A percentile compares a stretch with the other conserved stretches of the same genome.
Evolutionary conservation across 148 eudicot species (phyloP).

Genomic region (Persicaria maculosa): DNA sequence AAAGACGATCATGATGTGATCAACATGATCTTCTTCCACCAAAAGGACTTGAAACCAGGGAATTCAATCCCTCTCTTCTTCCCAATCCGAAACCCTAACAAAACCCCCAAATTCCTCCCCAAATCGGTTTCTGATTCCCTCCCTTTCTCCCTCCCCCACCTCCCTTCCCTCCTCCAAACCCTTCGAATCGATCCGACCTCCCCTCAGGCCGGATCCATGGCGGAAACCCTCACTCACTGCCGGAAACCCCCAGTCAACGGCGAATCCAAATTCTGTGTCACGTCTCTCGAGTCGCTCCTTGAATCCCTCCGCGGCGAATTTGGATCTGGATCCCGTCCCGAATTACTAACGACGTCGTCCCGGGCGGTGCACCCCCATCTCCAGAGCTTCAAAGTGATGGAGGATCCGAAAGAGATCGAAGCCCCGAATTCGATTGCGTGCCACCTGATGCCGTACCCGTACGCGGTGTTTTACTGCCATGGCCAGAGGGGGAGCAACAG

Average conservation of each 20-base stretch:
- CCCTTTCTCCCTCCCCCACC: constrained; percentile 14
- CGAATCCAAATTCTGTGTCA: constrained; percentile 35
- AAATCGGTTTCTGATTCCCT: constrained; percentile 17
- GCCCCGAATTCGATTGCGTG: constrained; percentile 24
- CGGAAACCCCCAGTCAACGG: constrained; percentile 25
- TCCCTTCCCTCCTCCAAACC: constrained; percentile 17
- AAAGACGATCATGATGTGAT: neutral
- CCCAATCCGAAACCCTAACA: constrained; percentile 12
- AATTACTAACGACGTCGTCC: constrained; percentile 14
- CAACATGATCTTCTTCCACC: constrained; percentile 16
- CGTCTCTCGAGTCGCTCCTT: constrained; percentile 43
- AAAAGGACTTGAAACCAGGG: constrained; percentile 14
- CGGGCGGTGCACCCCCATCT: neutral
- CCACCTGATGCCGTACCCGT: constrained; percentile 31
- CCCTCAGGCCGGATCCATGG: constrained; percentile 12
- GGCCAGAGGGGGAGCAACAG: constrained; percentile 19
- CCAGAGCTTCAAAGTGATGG: constrained; percentile 3
- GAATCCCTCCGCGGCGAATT: constrained; percentile 18
- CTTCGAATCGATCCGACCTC: constrained; percentile 6
- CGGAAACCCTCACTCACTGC: constrained; percentile 33
- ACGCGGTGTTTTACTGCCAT: constrained; percentile 33
- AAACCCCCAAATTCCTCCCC: constrained; percentile 17
- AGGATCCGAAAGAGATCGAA: constrained; percentile 12
- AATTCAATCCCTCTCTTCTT: constrained; percentile 13
- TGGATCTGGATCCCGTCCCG: constrained; percentile 11